phyloP scores from a whole-genome alignment of 768 basidiomycete species.

The Zangia roseola region DNA sequence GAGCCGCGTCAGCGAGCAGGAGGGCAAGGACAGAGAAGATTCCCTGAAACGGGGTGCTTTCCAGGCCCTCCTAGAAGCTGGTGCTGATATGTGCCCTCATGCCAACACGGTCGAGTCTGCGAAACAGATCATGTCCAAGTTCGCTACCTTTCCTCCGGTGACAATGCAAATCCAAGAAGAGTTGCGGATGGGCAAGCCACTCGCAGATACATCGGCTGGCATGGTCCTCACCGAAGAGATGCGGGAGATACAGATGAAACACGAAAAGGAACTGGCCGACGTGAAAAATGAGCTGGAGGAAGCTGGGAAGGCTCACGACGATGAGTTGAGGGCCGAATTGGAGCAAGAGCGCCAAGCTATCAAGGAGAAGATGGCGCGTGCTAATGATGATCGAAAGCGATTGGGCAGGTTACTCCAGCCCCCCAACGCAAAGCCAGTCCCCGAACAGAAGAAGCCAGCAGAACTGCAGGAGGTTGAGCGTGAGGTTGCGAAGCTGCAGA shows the following conservation, averaged over 20 bases:
- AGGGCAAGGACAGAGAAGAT: constrained; percentile 25
- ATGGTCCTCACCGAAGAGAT: constrained; percentile 43
- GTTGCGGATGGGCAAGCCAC: constrained; percentile 39
- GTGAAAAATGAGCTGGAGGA: constrained; percentile 43
- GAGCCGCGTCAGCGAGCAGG: constrained; percentile 31
- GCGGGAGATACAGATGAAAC: constrained; percentile 40
- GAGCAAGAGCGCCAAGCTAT: constrained; percentile 1
- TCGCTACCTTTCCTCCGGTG: constrained; percentile 36
- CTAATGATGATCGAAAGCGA: neutral
- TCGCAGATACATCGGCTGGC: constrained; percentile 46
- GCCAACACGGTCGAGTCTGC: constrained; percentile 40
- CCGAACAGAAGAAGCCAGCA: too few species aligned
- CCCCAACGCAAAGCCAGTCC: too few species aligned
- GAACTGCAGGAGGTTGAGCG: too few species aligned
- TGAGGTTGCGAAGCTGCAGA: too few species aligned
- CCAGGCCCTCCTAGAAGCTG: constrained; percentile 41
- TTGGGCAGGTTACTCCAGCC: neutral
- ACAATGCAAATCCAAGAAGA: constrained; percentile 48
- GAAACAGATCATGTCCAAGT: constrained; percentile 36
- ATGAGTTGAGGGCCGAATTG: neutral
- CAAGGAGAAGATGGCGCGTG: constrained; percentile 1
- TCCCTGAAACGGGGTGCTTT: constrained; percentile 39
- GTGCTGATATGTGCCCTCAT: constrained; percentile 41
- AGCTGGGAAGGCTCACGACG: constrained; percentile 27
- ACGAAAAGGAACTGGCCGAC: constrained; percentile 37